Conservation (phyloP, 2,329 filamentous ascomycete genomes). For the Dothideomycetes sp. region DNA sequence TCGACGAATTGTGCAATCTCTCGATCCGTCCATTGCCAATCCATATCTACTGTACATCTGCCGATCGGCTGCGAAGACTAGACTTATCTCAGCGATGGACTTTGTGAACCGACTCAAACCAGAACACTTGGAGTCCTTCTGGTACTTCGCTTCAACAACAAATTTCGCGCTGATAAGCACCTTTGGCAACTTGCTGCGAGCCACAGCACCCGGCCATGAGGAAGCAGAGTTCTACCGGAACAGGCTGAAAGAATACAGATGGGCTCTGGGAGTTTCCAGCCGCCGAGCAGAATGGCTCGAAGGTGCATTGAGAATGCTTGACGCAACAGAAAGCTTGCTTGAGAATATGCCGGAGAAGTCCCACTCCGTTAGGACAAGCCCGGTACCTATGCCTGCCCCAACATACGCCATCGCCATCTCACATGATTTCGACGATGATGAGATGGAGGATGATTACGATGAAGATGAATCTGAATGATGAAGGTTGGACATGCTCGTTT, state of each 20-base stretch:
- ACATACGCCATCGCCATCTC: background rate
- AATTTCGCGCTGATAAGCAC: constrained; percentile 94
- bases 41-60: constrained; percentile 85
- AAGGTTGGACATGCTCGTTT: no score
- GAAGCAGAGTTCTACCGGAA: constrained; percentile 89
- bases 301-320: constrained; percentile 33
- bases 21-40: constrained; percentile 48
- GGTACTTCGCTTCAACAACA: constrained; percentile 78
- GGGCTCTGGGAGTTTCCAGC: constrained; percentile 80
- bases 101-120: constrained; percentile 89
- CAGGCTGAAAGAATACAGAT: constrained; percentile 78
- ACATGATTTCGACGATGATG: background rate
- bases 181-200: constrained; percentile 82
- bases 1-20: constrained; percentile 75
- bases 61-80: constrained; percentile 84
- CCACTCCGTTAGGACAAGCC: constrained; percentile 1
- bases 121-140: constrained; percentile 79
- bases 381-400: background rate
- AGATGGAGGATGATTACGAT: background rate
- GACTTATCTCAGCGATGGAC: constrained; percentile 91
- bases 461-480: background rate
- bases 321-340: constrained; percentile 32
- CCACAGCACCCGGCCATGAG: constrained; percentile 74
- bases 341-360: constrained; percentile 34
- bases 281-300: constrained; percentile 50